Conservation (phyloP, 2,329 filamentous ascomycete genomes). For the Chaetomiaceae sp. region DNA sequence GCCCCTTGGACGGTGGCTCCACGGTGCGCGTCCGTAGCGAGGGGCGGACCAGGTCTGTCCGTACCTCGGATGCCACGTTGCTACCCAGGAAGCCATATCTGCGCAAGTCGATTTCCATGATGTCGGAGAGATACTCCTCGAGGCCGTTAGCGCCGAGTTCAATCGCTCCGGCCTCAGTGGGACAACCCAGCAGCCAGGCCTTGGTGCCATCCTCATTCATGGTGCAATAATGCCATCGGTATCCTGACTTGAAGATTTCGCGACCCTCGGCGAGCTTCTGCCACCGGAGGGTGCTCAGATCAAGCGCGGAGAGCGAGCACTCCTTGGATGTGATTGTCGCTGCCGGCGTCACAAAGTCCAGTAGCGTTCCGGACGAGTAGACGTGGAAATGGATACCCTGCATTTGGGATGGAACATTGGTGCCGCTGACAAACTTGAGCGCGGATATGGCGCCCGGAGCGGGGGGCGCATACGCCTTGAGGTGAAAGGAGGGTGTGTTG, state of each 20-base stretch:
- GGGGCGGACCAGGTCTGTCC: slow-evolving; percentile 44
- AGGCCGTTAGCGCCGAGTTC: slow-evolving; percentile 66
- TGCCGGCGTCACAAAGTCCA: slow-evolving; percentile 92
- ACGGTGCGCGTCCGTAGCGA: slow-evolving; percentile 43
- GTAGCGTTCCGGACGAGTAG: slow-evolving; percentile 84
- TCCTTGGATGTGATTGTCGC: slow-evolving; percentile 81
- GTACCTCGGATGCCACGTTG: slow-evolving; percentile 56
- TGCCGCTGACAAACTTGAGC: slow-evolving; percentile 82
- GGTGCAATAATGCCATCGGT: slow-evolving; percentile 97
- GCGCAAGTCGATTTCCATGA: slow-evolving; percentile 88
- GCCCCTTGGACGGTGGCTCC: slow-evolving; percentile 58
- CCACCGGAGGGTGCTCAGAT: slow-evolving; percentile 84
- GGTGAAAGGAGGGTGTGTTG: slow-evolving; percentile 60
- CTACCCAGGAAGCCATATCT: slow-evolving; percentile 89
- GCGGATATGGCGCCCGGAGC: slow-evolving; percentile 87
- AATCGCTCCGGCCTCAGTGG: slow-evolving; percentile 63
- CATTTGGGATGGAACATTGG: slow-evolving; percentile 80
- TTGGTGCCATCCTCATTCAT: slow-evolving; percentile 94
- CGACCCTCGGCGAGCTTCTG: slow-evolving; percentile 91
- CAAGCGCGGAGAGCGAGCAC: slow-evolving; percentile 84
- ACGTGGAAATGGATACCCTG: slow-evolving; percentile 93
- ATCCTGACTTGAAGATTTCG: slow-evolving; percentile 88
- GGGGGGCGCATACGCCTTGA: slow-evolving; percentile 72
- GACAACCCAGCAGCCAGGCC: slow-evolving; percentile 93
- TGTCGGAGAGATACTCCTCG: slow-evolving; percentile 90